Conservation (phyloP, 345 rosid genomes). For the Eucalyptus regnans region DNA sequence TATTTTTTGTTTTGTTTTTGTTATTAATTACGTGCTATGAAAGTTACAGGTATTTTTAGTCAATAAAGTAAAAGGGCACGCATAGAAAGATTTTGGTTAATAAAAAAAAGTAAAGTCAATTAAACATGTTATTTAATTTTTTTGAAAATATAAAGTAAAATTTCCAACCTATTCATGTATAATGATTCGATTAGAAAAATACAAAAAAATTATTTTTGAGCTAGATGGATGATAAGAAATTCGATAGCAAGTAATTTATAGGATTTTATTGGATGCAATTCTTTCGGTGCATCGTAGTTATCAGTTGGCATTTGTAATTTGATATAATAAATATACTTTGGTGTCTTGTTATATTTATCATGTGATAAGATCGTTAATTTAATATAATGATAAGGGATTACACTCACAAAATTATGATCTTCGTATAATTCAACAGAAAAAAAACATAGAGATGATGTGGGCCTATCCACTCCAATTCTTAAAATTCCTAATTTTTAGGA, state of each 20-base stretch:
- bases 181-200: not conserved
- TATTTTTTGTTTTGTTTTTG: not conserved
- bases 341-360: not conserved
- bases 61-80: not conserved
- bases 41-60: not conserved
- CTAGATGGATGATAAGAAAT: not conserved
- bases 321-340: not conserved
- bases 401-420: not conserved
- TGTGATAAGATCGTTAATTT: not conserved
- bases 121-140: not conserved
- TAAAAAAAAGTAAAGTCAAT: not conserved
- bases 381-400: not conserved
- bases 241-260: not conserved
- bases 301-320: not conserved
- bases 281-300: accelerated
- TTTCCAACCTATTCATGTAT: not conserved
- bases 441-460: not conserved
- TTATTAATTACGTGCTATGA: accelerated
- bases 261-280: not conserved
- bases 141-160: not conserved
- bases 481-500: not conserved
- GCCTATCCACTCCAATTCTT: not conserved
- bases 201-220: not conserved
- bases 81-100: not conserved
- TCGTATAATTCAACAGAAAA: not conserved